Base-by-base conservation (phyloP, 345 rosid species). In the Gossypium herbaceum region DNA sequence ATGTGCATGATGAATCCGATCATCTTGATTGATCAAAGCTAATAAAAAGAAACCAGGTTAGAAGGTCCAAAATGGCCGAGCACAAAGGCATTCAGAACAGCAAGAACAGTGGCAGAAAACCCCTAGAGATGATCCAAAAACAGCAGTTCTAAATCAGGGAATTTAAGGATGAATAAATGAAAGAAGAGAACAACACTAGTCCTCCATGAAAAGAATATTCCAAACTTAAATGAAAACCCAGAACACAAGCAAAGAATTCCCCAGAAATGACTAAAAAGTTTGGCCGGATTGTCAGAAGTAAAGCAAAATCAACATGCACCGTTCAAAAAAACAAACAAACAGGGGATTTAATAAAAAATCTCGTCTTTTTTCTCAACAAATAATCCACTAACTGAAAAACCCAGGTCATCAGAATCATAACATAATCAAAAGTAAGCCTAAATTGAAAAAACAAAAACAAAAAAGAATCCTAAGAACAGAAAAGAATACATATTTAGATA, bases 131-230 rank as follows among this genome's bases (percentile, higher is more conserved):
- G 13, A 55, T 60, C 66, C 58, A 43, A 71, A 74, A 10, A 19
- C 19, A 47, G 12, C 29, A 24, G 11, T 4, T 48, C 25, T 17
- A 62, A 65, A 22, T 34, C 10, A 27, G 41, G 22, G 29, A 51
- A 51, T 55, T 73, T 71, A 41, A 17, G 15, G 24, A 64, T 34
- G 41, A 34, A 34, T 34, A 7, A 34, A 34, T 34, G 41, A 34
- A 34, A 34, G 77, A 70, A 44, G 41, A 80, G 79, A 81, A 82
- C 81, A 83, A 82, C 78, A 77, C 84, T 79, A 77, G 56, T 82
- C 81, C 77, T 78, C 81, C 47, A 75, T 74, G 69, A 41, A 70
- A 79, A 84, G 83, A 82, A 81, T 82, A 82, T 84, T 78, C 87
- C 78, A 74, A 75, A 73, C 71, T 76, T 64, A 77, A 81, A 72